Base-by-base conservation (phyloP, 1,284 basidiomycete genomes). In the Fomitiporia mediterranea region DNA sequence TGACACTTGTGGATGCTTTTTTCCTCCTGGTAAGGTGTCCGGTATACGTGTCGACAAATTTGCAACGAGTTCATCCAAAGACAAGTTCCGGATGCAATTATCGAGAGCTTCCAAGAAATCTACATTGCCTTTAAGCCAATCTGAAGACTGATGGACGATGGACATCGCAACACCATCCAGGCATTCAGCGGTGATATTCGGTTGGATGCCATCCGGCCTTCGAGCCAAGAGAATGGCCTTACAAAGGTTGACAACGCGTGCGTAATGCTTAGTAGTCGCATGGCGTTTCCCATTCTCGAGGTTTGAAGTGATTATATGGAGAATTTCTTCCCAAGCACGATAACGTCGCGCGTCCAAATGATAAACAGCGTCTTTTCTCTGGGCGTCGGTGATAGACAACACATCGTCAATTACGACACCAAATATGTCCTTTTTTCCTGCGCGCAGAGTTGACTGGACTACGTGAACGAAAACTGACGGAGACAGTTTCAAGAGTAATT, bases 401-500 rank as follows among this genome's bases (percentile, higher is more conserved):
- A 52, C 23, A 32, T 59, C 58, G 37, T 42, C 43, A 11, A 47
- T 28, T 15, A 56, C 32, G 30, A 17, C 8, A 19, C 51, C 51
- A 39, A 59, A 4, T n/a, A 48, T 25, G 6, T 38, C 30, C 23
- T 15, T 32, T 17, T 38, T 34, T 35, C 21, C 15, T 7, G 19
- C 23, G 19, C 11, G n/a, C 43, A 35, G 6, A 13, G 30, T 13
- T 32, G 21, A 28, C 23, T 34, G 32, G 15, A 38, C 43, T 15
- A 56, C 23, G 34, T 28, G n/a, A 3, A 51, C 48, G n/a, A 56
- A 51, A 13, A 35, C 39, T 7, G 27, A 35, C n/a, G 47, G 46
- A 35, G n/a, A 40, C 5, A 40, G 15, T 9, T 27, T 35, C 19
- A 21, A n/a, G 47, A 56, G 48, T 32, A 21, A n/a, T 13, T 51